These are phyloP conservation scores for Auriculariales sp. DNA, from an alignment of 768 basidiomycete genomes.

Conservation along the genomic window DNA sequence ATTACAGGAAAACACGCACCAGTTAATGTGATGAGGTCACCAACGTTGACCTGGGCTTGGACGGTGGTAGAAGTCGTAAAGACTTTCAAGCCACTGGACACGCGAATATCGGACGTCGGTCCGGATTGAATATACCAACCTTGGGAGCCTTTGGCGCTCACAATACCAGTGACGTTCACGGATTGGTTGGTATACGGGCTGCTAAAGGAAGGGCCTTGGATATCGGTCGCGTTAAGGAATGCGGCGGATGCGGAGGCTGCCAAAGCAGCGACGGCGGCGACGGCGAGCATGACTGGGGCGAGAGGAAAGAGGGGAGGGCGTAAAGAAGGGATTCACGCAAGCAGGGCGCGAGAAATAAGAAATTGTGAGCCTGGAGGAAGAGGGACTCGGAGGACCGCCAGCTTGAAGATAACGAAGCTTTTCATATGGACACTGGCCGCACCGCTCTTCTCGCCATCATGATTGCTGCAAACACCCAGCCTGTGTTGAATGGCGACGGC, in stretches of 20 bases:
- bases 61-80: constrained; percentile 27
- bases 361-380: too few species aligned
- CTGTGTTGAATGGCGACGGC: too few species aligned
- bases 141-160: constrained; percentile 21
- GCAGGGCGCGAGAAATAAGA: too few species aligned
- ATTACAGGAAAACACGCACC: background rate
- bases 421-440: too few species aligned
- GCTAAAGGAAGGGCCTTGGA: background rate
- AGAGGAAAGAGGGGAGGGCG: background rate
- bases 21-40: constrained; percentile 31
- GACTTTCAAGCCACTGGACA: constrained; percentile 36
- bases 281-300: background rate
- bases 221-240: background rate
- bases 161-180: constrained; percentile 1
- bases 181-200: background rate
- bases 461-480: too few species aligned
- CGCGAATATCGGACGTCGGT: constrained; percentile 27
- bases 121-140: constrained; percentile 37
- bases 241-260: background rate
- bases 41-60: constrained; percentile 25
- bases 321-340: too few species aligned
- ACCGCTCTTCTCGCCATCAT: too few species aligned
- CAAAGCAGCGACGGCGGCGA: background rate
- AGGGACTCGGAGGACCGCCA: too few species aligned
- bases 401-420: too few species aligned